Conservation (phyloP, 768 basidiomycete species). For the Agaricus bisporus region DNA sequence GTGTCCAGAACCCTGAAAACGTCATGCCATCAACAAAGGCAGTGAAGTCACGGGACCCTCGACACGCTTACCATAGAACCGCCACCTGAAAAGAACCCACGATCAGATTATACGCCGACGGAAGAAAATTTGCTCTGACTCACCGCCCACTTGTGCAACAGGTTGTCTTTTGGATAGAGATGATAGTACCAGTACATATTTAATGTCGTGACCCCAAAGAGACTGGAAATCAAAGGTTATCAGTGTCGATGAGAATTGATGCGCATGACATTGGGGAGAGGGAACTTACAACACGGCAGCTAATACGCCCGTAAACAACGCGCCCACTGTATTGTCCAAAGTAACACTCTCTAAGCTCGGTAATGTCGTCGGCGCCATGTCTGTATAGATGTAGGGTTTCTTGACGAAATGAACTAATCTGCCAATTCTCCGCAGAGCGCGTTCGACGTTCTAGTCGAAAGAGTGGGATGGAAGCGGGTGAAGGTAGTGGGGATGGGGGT, state of each 20-base stretch:
- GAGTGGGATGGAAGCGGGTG: not conserved
- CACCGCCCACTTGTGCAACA: conserved; percentile 31
- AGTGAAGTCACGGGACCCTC: not conserved
- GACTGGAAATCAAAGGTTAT: conserved; percentile 14
- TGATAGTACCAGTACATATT: conserved; percentile 37
- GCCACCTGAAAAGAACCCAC: not conserved
- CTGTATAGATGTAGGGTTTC: not conserved
- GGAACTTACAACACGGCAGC: conserved; percentile 27
- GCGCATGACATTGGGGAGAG: not conserved
- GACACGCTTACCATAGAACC: conserved; percentile 3
- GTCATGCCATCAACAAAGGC: not conserved
- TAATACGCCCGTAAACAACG: conserved; percentile 28
- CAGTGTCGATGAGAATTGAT: not conserved
- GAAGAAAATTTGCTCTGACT: conserved; percentile 1
- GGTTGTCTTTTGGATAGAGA: conserved; percentile 28
- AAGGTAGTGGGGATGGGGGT: not conserved
- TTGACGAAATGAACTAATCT: not conserved
- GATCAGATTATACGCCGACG: not conserved
- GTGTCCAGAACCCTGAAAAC: conserved; percentile 26
- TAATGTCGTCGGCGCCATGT: conserved; percentile 17
- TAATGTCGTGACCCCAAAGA: conserved; percentile 33
- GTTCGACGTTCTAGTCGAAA: not conserved
- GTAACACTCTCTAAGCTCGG: conserved; percentile 23
- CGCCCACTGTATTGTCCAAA: conserved; percentile 34
- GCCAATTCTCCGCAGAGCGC: not conserved